Evolutionary conservation across 257 asterid genomes (phyloP).

Genomic region (Solanum bukasovii): DNA sequence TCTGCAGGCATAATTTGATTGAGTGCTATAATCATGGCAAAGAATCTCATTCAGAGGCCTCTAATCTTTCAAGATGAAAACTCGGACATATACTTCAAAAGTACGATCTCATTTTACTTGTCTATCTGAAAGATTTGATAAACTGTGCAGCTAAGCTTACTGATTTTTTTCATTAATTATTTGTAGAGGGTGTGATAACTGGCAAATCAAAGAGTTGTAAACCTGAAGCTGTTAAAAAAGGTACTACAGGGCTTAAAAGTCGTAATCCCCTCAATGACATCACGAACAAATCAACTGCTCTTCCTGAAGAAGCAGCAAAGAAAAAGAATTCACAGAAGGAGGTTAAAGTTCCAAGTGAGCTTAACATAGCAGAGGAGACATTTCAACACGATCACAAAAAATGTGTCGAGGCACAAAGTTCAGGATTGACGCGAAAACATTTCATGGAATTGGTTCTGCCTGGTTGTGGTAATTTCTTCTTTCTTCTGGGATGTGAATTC

Average conservation of each 20-base stretch:
- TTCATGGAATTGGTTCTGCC: slow-evolving; percentile 57
- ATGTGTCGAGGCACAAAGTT: slow-evolving; percentile 47
- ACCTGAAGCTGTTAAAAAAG: slow-evolving; percentile 23
- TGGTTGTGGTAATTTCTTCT: slow-evolving; percentile 38
- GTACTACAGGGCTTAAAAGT: slow-evolving; percentile 28
- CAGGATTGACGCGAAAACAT: slow-evolving; percentile 3
- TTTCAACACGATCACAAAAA: slow-evolving; percentile 62
- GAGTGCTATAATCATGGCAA: slow-evolving; percentile 35
- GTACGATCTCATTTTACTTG: slow-evolving; percentile 11
- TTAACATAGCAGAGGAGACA: slow-evolving; percentile 24
- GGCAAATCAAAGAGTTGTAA: slow-evolving; percentile 38
- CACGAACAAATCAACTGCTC: slow-evolving; percentile 46
- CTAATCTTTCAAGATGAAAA: slow-evolving; percentile 58
- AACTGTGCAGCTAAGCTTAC: not conserved
- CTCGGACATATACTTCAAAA: slow-evolving; percentile 24
- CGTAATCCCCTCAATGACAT: slow-evolving; percentile 69
- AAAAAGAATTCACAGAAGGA: slow-evolving; percentile 22
- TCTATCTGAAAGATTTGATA: not conserved
- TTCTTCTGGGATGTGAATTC: not conserved
- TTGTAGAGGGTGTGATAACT: slow-evolving; percentile 25
- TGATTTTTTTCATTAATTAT: not conserved
- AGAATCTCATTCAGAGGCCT: slow-evolving; percentile 38
- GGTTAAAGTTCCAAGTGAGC: slow-evolving; percentile 1
- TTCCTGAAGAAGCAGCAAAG: slow-evolving; percentile 26
- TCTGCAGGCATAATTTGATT: not conserved